Percentiles rank a stretch among this genome's conserved stretches.
Evolutionary conservation across 1,139 yeast genomes (phyloP).

Genomic region (Yamadazyma pseudoaaseri): DNA sequence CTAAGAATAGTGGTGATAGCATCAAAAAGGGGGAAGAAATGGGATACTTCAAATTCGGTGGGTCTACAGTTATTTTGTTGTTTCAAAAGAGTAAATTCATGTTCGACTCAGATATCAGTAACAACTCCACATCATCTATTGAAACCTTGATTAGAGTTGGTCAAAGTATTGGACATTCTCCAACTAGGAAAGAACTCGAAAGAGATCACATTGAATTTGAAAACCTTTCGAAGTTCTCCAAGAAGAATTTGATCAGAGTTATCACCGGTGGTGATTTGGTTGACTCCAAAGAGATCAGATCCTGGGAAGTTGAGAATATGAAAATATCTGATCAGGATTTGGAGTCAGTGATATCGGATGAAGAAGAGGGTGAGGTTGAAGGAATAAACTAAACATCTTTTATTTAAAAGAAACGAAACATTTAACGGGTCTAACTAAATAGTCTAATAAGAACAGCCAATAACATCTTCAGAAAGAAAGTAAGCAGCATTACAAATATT

Average conservation of each 20-base stretch:
- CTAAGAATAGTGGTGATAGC: conserved; percentile 59
- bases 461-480: conserved; percentile 12
- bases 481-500: conserved; percentile 40
- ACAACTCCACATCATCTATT: conserved; percentile 65
- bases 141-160: conserved; percentile 90
- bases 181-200: conserved; percentile 45
- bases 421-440: neutral
- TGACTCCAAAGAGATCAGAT: conserved; percentile 28
- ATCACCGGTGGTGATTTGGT: conserved; percentile 56
- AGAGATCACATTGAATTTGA: conserved; percentile 49
- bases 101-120: conserved; percentile 73
- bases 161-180: conserved; percentile 83
- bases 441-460: conserved; percentile 5
- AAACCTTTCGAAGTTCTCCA: conserved; percentile 48
- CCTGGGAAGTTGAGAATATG: conserved; percentile 39
- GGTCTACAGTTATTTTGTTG: conserved; percentile 76
- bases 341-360: conserved; percentile 12
- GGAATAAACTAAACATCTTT: neutral
- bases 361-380: conserved; percentile 8
- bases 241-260: conserved; percentile 55
- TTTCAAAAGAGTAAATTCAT: conserved; percentile 32
- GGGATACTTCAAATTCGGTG: conserved; percentile 96
- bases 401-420: no score
- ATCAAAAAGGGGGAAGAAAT: conserved; percentile 76
- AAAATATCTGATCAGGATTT: conserved; percentile 21